phyloP scores from a whole-genome alignment of 163 green algal genomes.

The Scenedesmus sp. region DNA sequence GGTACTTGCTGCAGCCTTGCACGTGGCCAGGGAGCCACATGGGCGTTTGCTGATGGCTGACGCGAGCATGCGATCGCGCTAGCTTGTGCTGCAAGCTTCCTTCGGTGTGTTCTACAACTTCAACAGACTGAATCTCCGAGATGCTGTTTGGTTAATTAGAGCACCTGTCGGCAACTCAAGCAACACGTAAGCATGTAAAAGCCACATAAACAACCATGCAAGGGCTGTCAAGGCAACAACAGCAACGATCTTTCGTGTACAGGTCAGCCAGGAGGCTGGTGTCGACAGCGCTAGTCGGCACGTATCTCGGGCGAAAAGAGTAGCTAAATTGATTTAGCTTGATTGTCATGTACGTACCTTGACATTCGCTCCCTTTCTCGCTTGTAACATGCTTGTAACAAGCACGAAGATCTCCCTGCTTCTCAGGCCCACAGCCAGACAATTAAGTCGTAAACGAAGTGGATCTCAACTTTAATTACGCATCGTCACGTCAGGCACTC shows the following conservation, averaged over 20 bases:
- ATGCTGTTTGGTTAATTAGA: background rate
- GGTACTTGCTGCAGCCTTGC: background rate
- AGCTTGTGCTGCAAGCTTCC: background rate
- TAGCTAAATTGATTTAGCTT: background rate
- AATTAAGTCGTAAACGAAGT: background rate
- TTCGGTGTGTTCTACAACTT: background rate
- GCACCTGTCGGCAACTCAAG: too few relatives aligned
- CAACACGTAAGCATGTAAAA: background rate
- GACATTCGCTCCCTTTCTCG: too few relatives aligned
- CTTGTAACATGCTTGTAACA: background rate
- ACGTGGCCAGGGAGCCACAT: slow-evolving; percentile 1
- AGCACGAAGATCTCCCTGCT: background rate
- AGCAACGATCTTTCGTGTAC: background rate
- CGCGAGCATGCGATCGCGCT: background rate
- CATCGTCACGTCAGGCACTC: background rate
- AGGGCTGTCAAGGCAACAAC: background rate
- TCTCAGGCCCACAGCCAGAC: background rate
- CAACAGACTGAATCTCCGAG: slow-evolving; percentile 18
- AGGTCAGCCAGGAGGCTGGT: background rate
- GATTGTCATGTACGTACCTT: too few relatives aligned
- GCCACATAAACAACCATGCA: background rate
- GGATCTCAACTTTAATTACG: background rate
- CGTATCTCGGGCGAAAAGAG: background rate
- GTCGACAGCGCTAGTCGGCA: background rate
- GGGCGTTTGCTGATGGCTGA: background rate